Evolutionary conservation across 257 asterid genomes (phyloP), one percentile per base, ranked within the genome.

Genomic region (Handroanthus guayacan): DNA sequence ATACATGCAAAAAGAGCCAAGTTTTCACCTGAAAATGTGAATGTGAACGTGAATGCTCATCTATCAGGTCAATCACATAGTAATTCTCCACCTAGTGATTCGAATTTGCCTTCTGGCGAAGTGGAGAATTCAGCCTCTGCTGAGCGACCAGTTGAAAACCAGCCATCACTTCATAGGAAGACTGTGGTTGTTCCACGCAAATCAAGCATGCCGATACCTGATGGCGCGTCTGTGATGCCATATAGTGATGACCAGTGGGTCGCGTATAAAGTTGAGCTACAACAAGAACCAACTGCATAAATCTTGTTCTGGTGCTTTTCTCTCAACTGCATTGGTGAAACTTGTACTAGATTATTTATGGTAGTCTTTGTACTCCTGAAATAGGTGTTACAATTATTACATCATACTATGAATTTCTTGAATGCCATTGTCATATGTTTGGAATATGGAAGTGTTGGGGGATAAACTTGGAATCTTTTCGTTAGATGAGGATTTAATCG

Each of bases 211-310:
- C 82, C 75, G 47, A 55, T 79, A 38, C 92, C 96, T 2, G 76
- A 65, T 16, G 44, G 77, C 6, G 89, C 91, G 44, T 14, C 79
- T 4, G 54, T 80, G 62, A 67, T 77, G 88, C 75, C 91, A 3
- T 84, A 25, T 51, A 81, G 90, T 56, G 71, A 87, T 41, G 82
- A 81, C 10, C 44, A 81, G 62, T 90, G 92, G 92, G 80, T 88
- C n/a, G 98, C 89, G 1, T 84, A 74, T 54, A 79, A 52, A 51
- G 62, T 72, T 61, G 57, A 43, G 6, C 14, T 51, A 62, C 45
- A 71, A 11, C 55, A 69, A 14, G 63, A 77, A 66, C 74, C 78
- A 48, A 55, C 71, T 52, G 58, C 82, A 36, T 77, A 60, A 67
- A 14, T 13, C 67, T 45, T 34, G 20, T 67, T 18, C 2, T 57